phyloP scores from a whole-genome alignment of 768 basidiomycete species.

The Boletus vinaceobasis region DNA sequence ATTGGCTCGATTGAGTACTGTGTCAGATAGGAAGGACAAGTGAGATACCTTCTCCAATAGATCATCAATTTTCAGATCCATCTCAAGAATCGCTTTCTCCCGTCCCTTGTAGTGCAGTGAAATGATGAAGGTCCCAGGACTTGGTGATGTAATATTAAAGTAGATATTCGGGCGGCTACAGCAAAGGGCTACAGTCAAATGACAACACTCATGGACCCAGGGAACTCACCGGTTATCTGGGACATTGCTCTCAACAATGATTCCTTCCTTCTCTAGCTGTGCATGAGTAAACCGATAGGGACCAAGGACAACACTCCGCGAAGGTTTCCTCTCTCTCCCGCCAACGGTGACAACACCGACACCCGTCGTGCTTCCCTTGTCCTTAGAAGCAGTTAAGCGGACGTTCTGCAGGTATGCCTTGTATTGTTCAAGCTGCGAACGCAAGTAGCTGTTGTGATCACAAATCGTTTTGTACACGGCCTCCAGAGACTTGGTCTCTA shows the following conservation, averaged over 20 bases:
- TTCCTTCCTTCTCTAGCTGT: slow-evolving; percentile 97
- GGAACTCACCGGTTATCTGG: slow-evolving; percentile 86
- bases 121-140: slow-evolving; percentile 98
- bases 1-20: slow-evolving; percentile 18
- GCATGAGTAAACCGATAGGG: slow-evolving; percentile 98
- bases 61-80: slow-evolving; percentile 99
- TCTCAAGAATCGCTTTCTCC: slow-evolving; percentile 98
- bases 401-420: slow-evolving; percentile 99
- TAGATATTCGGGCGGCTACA: slow-evolving; percentile 93
- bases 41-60: slow-evolving; percentile 84
- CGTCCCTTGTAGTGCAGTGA: slow-evolving; percentile 98
- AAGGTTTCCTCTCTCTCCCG: slow-evolving; percentile 93
- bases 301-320: slow-evolving; percentile 82
- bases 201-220: neutral
- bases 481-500: slow-evolving; percentile 90
- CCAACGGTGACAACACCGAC: slow-evolving; percentile 95
- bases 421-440: slow-evolving; percentile 97
- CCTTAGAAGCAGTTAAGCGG: slow-evolving; percentile 80
- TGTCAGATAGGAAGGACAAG: neutral
- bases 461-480: slow-evolving; percentile 99
- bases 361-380: slow-evolving; percentile 81
- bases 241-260: slow-evolving; percentile 98
- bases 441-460: slow-evolving; percentile 97
- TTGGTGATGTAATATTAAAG: slow-evolving; percentile 97
- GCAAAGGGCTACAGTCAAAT: neutral